Conservation (phyloP, 306 rosid genomes). For the Castanea sativa region DNA sequence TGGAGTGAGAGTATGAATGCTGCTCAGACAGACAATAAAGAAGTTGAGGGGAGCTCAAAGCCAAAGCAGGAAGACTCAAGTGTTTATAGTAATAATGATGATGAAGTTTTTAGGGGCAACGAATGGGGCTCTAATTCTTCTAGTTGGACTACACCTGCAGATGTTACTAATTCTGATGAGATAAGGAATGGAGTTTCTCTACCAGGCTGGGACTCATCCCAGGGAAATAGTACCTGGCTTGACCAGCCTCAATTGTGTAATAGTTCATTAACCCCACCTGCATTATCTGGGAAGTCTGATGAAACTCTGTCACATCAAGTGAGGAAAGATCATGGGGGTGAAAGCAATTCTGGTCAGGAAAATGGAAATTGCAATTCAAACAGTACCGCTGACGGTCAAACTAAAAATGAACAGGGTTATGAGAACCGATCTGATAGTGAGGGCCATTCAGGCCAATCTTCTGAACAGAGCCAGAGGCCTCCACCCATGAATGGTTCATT, state of each 20-base stretch:
- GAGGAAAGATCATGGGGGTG: conserved; percentile 37
- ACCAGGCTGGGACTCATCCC: conserved; percentile 36
- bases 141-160: conserved; percentile 37
- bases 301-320: conserved; percentile 31
- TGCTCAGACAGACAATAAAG: conserved; percentile 23
- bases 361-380: conserved; percentile 46
- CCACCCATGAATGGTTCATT: conserved; percentile 30
- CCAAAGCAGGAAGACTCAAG: conserved; percentile 35
- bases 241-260: conserved; percentile 36
- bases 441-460: conserved; percentile 71
- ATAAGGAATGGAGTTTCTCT: conserved; percentile 35
- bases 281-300: conserved; percentile 32
- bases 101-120: conserved; percentile 48
- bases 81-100: conserved; percentile 33
- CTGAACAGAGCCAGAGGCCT: conserved; percentile 63
- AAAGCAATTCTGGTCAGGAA: conserved; percentile 31
- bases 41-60: conserved; percentile 31
- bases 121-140: conserved; percentile 48
- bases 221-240: conserved; percentile 34
- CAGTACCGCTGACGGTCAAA: conserved; percentile 43
- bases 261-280: conserved; percentile 41
- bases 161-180: conserved; percentile 44
- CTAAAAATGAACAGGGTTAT: conserved; percentile 39
- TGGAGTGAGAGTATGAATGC: conserved; percentile 29
- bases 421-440: conserved; percentile 68